Evolutionary conservation across 306 rosid genomes (phyloP), one percentile per base, ranked within the genome.

Genomic region (Carpinus fangiana): DNA sequence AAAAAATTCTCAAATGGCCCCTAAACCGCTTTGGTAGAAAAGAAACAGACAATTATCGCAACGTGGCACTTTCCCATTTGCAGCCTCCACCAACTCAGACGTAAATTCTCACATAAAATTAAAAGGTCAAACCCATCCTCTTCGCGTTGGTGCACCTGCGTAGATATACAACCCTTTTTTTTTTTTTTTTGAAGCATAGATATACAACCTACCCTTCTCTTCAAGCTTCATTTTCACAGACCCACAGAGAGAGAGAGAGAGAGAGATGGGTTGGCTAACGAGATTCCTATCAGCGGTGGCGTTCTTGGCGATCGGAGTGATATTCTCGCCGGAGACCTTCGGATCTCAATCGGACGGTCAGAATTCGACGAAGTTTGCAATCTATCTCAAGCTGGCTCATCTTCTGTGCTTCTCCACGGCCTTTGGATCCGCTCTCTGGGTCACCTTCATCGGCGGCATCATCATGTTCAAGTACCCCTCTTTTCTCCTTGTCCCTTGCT

Each of bases 401-500:
- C 87, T 93, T 10, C 97, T 96, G 60, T 43, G 96, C 87, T 96
- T 91, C 96, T 84, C 99, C 76, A 89, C 97, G 46, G 91, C 97
- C 6, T 96, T 93, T 83, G 99, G 99, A 26, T 84, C 97, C 5
- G 90, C 97, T 76, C 88, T 93, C 0, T 96, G 99, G 99, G 99
- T 96, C 66, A 93, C 98, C 70, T 96, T 96, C 88, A 93, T 96
- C 87, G 97, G 99, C 23, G 99, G 99, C 72, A 91, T 93, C 84
- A 93, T 96, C 81, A 90, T 93, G 99, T 96, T 96, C 88, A 96
- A 96, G 99, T 93, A 87, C 2, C 45, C 16, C 66, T 34, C 62
- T 10, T 43, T 2, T 41, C 18, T 48, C 38, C 41, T 67, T 57
- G 41, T 8, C 31, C 13, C 54, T 21, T 45, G 9, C n/a, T 10